Conservation (phyloP, 2,329 filamentous ascomycete species). For the Venturiaceae sp. region DNA sequence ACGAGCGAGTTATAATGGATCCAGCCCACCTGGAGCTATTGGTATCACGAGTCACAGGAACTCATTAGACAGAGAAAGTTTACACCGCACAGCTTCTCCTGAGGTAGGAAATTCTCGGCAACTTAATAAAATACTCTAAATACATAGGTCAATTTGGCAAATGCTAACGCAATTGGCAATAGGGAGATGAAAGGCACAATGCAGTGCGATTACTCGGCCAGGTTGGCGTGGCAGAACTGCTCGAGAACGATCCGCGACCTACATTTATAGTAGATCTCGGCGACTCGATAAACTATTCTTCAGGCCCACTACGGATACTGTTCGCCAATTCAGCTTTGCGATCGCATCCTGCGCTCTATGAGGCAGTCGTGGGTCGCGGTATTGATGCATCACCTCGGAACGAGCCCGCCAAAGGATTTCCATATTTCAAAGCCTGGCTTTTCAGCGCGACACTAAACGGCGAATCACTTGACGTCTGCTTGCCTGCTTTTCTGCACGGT, state of each 20-base stretch:
- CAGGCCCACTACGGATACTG: conserved; percentile 48
- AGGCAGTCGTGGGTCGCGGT: conserved; percentile 43
- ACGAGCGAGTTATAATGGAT: conserved; percentile 29
- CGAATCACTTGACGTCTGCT: conserved; percentile 42
- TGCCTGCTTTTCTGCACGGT: conserved; percentile 48
- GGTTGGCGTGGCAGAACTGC: conserved; percentile 59
- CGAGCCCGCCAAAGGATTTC: conserved; percentile 38
- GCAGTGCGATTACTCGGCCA: conserved; percentile 49
- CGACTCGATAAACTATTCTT: conserved; percentile 44
- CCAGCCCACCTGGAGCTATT: conserved; percentile 27
- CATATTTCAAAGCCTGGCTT: conserved; percentile 61
- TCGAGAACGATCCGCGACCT: conserved; percentile 68
- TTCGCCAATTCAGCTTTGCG: conserved; percentile 62
- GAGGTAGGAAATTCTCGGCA: conserved; percentile 10
- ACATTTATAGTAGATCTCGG: conserved; percentile 65
- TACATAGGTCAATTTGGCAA: conserved; percentile 21
- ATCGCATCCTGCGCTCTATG: conserved; percentile 43
- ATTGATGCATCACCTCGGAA: conserved; percentile 24
- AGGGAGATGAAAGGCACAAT: conserved; percentile 33
- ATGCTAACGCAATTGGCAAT: conserved; percentile 37
- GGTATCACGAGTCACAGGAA: neutral
- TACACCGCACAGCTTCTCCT: neutral
- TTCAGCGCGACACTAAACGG: conserved; percentile 45
- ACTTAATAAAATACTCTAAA: too few relatives aligned
- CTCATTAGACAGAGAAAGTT: neutral